Base-by-base conservation (phyloP, 768 basidiomycete species). In the Pisolithus microcarpus region DNA sequence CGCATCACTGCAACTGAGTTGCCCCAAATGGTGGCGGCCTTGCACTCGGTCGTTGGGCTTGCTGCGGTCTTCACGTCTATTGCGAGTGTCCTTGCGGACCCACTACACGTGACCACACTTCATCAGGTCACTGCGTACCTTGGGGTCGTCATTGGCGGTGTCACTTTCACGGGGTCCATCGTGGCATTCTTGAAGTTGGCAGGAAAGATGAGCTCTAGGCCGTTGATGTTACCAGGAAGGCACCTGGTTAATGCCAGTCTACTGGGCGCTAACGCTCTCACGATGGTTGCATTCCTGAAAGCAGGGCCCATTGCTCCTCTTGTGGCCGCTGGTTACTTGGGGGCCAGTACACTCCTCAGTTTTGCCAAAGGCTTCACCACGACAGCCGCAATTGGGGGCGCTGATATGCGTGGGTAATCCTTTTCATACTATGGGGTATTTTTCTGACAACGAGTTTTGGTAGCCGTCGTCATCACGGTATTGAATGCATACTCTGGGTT, bases 401-500 rank as follows among this genome's bases (percentile, higher is more conserved):
- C 91, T 24, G 91, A 93, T 62, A 93, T 93, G 91, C 91, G 89
- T 91, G 59, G 50, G 87, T 75, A 13, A 11, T 19, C 26, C 44
- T 36, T 23, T 38, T 48, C 10, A 21, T 36, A 36, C 53, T 43
- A 39, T 30, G 13, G 43, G n/a, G 52, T 43, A 38, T 50, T 58
- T 57, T 26, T 1, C 30, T 53, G 50, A 38, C 37, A 24, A 21
- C 40, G 4, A 40, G 43, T 3, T 46, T 38, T 40, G 52, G 18
- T 58, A 91, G 88, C 91, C 47, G 90, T 93, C 30, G 86, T 93
- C 5, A 92, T 93, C 43, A 92, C 90, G 5, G 91, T 93, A 16
- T 65, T 93, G 53, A 93, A 93, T 62, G 89, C 91, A 11, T 93
- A 92, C 67, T 89, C 87, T 53, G 91, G 91, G 19, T 91, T 93